A percentile compares a stretch with the other conserved stretches of the same genome.
Evolutionary conservation across 2,329 filamentous ascomycete species (phyloP).

Genomic region (Leptodontidium sp.): DNA sequence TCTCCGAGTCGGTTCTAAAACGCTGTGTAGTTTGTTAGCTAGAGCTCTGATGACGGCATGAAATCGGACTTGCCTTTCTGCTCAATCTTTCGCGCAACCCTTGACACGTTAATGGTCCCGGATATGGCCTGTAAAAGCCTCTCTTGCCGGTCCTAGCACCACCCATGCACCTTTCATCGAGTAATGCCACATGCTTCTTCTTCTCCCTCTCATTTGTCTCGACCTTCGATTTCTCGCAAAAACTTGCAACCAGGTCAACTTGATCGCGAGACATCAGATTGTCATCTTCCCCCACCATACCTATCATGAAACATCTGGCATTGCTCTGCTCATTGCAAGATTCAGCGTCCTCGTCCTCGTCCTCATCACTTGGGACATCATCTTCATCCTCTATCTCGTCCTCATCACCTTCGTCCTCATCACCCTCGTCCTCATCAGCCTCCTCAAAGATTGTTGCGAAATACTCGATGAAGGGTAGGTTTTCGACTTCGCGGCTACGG

Average conservation of each 20-base stretch:
- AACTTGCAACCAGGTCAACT: slow-evolving; percentile 22
- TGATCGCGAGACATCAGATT: slow-evolving; percentile 18
- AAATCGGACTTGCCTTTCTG: slow-evolving; percentile 7
- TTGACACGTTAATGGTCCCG: slow-evolving; percentile 11
- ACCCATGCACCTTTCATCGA: slow-evolving; percentile 16
- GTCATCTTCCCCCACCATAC: slow-evolving; percentile 21
- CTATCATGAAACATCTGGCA: slow-evolving; percentile 24
- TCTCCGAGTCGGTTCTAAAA: not conserved
- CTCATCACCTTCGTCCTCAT: not conserved
- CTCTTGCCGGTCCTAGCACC: not conserved
- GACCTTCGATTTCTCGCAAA: slow-evolving; percentile 10
- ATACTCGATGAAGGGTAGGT: slow-evolving; percentile 16
- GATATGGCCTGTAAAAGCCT: slow-evolving; percentile 10
- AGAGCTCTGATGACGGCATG: not conserved
- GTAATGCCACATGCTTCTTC: slow-evolving; percentile 19
- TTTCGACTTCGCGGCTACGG: slow-evolving; percentile 9
- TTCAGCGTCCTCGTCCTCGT: not conserved
- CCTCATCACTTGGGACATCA: not conserved
- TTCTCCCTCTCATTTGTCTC: not conserved
- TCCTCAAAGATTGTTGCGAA: not conserved
- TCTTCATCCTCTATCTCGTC: not conserved
- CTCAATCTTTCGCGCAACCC: slow-evolving; percentile 5
- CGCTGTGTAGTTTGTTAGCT: slow-evolving; percentile 14
- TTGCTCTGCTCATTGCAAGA: not conserved
- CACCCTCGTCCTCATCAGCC: slow-evolving; percentile 3